Conservation (phyloP, 78 protist genomes). For the Corallochytrium limacisporum region DNA sequence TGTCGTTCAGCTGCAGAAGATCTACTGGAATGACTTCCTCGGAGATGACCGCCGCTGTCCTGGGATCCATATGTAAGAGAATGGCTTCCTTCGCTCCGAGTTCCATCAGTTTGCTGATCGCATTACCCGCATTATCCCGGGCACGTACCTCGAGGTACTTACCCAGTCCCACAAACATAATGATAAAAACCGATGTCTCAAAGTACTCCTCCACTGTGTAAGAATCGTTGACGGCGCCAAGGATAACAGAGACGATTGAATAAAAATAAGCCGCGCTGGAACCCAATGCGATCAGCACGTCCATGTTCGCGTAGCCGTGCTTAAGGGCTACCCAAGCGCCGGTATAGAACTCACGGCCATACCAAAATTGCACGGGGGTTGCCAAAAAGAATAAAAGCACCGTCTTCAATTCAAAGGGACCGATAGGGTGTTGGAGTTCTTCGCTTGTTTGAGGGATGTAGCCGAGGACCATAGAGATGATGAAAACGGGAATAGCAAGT, state of each 20-base stretch:
- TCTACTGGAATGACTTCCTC: not conserved
- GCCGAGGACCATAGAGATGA: too few species aligned
- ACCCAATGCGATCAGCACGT: slow-evolving; percentile 71
- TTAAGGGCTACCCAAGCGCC: slow-evolving; percentile 34
- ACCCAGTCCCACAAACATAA: slow-evolving; percentile 77
- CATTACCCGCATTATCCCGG: slow-evolving; percentile 64
- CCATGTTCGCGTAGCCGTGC: slow-evolving; percentile 78
- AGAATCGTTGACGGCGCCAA: too few species aligned
- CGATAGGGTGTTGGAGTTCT: too few species aligned
- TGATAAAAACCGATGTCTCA: slow-evolving; percentile 40
- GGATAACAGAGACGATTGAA: slow-evolving; percentile 48
- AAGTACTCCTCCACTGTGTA: slow-evolving; percentile 16
- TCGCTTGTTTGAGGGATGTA: too few species aligned
- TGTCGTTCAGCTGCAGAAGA: not conserved
- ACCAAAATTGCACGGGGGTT: slow-evolving; percentile 47
- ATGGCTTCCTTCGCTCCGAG: slow-evolving; percentile 45
- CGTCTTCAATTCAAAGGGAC: too few species aligned
- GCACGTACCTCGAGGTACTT: slow-evolving; percentile 69
- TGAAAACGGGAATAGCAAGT: too few species aligned
- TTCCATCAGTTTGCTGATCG: slow-evolving; percentile 37
- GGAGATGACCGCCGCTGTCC: not conserved
- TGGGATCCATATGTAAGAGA: too few species aligned
- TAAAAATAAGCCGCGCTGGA: slow-evolving; percentile 60
- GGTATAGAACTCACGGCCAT: slow-evolving; percentile 54
- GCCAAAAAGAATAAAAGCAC: slow-evolving; percentile 22